Conservation (phyloP, 2,329 filamentous ascomycete species). For the Aaosphaeria arxii region DNA sequence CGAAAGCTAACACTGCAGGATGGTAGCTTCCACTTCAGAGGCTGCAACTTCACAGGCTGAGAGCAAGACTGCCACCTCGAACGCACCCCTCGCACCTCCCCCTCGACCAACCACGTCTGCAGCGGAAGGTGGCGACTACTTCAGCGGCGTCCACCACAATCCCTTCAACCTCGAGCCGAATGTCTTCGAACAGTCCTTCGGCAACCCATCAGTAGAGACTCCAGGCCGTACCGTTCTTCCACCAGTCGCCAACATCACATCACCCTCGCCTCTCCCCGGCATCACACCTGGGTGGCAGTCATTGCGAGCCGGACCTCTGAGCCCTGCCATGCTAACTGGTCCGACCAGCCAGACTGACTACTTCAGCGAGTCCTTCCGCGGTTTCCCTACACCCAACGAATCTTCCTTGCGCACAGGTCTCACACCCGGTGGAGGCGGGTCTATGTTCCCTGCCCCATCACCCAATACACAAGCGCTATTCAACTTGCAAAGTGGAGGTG, state of each 20-base stretch:
- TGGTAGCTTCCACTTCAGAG: conserved; percentile 20
- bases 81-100: conserved; percentile 51
- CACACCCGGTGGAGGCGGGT: conserved; percentile 90
- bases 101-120: conserved; percentile 45
- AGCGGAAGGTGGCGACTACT: conserved; percentile 49
- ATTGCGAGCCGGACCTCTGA: conserved; percentile 85
- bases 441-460: conserved; percentile 93
- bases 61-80: conserved; percentile 37
- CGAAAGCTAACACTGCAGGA: background rate
- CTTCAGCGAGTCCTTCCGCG: conserved; percentile 78
- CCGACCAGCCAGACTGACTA: conserved; percentile 73
- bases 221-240: conserved; percentile 76
- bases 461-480: conserved; percentile 83
- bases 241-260: conserved; percentile 85
- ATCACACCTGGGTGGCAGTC: conserved; percentile 82
- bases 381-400: conserved; percentile 95
- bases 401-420: conserved; percentile 87
- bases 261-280: conserved; percentile 75
- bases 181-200: conserved; percentile 95
- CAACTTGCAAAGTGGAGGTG: conserved; percentile 74
- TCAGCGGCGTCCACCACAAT: conserved; percentile 47
- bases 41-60: conserved; percentile 14
- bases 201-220: conserved; percentile 66
- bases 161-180: conserved; percentile 80
- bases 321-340: conserved; percentile 94